Percentiles rank a stretch among this genome's conserved stretches.
Conservation (phyloP, 179 eudicot species). For the Silene noctiflora region DNA sequence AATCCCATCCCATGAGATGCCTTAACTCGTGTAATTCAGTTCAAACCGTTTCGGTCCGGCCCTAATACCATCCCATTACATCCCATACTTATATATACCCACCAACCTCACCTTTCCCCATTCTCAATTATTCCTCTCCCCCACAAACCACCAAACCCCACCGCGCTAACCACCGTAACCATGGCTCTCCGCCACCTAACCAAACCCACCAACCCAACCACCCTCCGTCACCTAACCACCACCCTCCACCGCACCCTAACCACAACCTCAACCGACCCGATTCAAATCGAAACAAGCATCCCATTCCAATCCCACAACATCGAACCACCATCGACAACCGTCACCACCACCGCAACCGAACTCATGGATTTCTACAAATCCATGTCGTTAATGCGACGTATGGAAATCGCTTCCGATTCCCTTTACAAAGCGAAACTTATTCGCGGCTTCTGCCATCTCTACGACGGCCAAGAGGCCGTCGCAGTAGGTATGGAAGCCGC, state of each 20-base stretch:
- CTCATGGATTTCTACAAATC: constrained; percentile 66
- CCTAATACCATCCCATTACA: too few species aligned
- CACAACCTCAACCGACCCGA: constrained; percentile 40
- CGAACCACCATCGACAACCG: constrained; percentile 67
- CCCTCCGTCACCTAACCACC: constrained; percentile 20
- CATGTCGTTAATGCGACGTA: constrained; percentile 83
- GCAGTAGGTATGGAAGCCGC: constrained; percentile 93
- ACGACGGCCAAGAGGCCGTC: constrained; percentile 97
- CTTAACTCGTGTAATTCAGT: too few species aligned
- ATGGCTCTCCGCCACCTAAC: constrained; percentile 43
- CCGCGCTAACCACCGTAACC: neutral
- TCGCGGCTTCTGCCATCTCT: constrained; percentile 88
- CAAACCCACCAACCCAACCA: constrained; percentile 14
- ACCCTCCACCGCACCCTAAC: constrained; percentile 33
- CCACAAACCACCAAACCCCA: too few species aligned
- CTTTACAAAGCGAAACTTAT: constrained; percentile 88
- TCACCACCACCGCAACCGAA: constrained; percentile 55
- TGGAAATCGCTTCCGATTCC: constrained; percentile 95
- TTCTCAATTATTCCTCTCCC: too few species aligned
- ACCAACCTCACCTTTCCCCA: too few species aligned
- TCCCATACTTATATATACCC: too few species aligned
- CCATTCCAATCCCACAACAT: constrained; percentile 69
- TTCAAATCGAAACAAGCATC: constrained; percentile 72
- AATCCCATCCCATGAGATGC: too few species aligned
- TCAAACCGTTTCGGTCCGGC: neutral